A percentile compares a stretch with the other conserved stretches of the same genome.
Conservation (phyloP, 352 stramenopile species). For the Pythium utonaiense region DNA sequence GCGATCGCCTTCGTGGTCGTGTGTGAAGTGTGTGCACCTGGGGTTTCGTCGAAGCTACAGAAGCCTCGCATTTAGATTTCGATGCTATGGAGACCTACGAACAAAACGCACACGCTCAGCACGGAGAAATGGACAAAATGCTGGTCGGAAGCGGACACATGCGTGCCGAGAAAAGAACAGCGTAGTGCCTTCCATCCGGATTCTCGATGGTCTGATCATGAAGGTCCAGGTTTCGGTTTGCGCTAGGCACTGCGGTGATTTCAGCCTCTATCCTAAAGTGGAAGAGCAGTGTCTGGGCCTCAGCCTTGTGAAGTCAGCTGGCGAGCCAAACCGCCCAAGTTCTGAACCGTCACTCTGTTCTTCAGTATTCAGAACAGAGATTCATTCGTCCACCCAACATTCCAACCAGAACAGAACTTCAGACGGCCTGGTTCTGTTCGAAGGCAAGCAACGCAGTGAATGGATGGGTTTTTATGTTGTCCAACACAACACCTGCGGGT, state of each 20-base stretch:
- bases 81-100: neutral
- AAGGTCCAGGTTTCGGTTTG: neutral
- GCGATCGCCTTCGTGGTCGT: neutral
- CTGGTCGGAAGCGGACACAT: neutral
- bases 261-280: neutral
- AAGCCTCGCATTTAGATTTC: neutral
- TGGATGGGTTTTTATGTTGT: neutral
- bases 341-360: slow-evolving; percentile 9
- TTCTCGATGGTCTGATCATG: slow-evolving; percentile 2
- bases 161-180: neutral
- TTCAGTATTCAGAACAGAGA: slow-evolving; percentile 17
- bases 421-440: slow-evolving; percentile 7
- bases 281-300: neutral
- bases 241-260: neutral
- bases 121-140: neutral
- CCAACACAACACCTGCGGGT: no score
- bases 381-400: slow-evolving; percentile 11
- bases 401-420: slow-evolving; percentile 14
- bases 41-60: neutral
- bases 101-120: neutral
- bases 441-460: neutral
- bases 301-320: neutral
- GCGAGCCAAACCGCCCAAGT: neutral
- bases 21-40: neutral
- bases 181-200: slow-evolving; percentile 1